Evolutionary conservation across 192 early-diverging fungal species (phyloP).

Genomic region (Pecoramyces ruminantium): DNA sequence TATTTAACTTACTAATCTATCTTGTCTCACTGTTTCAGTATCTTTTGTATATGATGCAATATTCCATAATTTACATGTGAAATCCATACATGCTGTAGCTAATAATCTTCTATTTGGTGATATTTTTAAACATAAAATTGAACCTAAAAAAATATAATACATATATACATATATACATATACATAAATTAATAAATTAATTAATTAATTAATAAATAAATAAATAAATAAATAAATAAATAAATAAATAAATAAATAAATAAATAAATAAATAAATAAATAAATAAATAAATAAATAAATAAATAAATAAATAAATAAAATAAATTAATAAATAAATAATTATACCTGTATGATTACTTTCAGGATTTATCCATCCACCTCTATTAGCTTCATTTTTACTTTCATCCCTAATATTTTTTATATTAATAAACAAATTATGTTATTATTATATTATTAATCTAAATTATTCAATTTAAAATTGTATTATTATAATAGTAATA

Average conservation of each 20-base stretch:
- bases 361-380: slow-evolving; percentile 14
- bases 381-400: slow-evolving; percentile 10
- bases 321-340: too few relatives aligned
- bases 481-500: too few relatives aligned
- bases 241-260: too few relatives aligned
- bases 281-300: too few relatives aligned
- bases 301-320: too few relatives aligned
- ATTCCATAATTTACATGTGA: slow-evolving; percentile 38
- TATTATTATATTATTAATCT: too few relatives aligned
- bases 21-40: slow-evolving; percentile 15
- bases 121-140: slow-evolving; percentile 20
- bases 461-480: too few relatives aligned
- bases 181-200: neutral
- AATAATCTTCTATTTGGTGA: slow-evolving; percentile 22
- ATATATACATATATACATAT: neutral
- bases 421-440: too few relatives aligned
- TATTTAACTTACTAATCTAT: slow-evolving; percentile 6
- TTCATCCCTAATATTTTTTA: neutral
- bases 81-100: slow-evolving; percentile 24
- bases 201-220: too few relatives aligned
- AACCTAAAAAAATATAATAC: slow-evolving; percentile 4
- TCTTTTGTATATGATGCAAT: slow-evolving; percentile 27
- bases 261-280: too few relatives aligned
- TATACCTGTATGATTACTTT: slow-evolving; percentile 26
- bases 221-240: too few relatives aligned